Evolutionary conservation across 2,329 filamentous ascomycete species (phyloP), one percentile per base, ranked within the genome.

Genomic region (Fusarium austroafricanum): DNA sequence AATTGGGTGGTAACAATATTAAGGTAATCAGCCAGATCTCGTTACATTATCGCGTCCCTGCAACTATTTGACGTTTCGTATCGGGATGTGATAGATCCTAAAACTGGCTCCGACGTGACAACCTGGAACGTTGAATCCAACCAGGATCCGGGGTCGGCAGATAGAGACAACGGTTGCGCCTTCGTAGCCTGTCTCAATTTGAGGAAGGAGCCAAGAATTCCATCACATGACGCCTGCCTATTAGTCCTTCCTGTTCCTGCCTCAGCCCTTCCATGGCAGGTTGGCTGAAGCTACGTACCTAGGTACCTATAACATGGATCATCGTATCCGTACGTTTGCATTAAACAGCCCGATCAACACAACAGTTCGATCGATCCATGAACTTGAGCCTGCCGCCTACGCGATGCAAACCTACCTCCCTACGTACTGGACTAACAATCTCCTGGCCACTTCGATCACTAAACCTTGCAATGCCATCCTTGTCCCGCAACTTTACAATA

Each of bases 131-230:
- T 57, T 33, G 43, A 59, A 33, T 21, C 40, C 39, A 54, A 39
- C 69, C 38, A 37, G 64, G 69, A 67, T 71, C 64, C 37, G 47
- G 69, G 67, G 38, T 68, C 26, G 35, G 43, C 52, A 61, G 49
- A 57, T 71, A 59, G 55, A 67, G 51, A 65, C 51, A 39, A 45
- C 39, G 18, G 46, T 45, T 51, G 39, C 38, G 55, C 33, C 44
- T 55, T 45, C 47, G 28, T 29, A 8, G 21, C 45, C 39, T 18
- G 31, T 44, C 35, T 40, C 52, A 26, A 20, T 20, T 20, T 40
- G 5, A 58, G 40, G 33, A 58, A 40, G 17, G 26, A 29, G 14
- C 29, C 18, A 31, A 23, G 35, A 42, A 44, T 12, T 3, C 8
- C 18, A 44, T n/a, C 49, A 44, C 49, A 51, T 31, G 47, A n/a